Base-by-base conservation (phyloP, 2,329 filamentous ascomycete species). In the Coniochaeta sp. region DNA sequence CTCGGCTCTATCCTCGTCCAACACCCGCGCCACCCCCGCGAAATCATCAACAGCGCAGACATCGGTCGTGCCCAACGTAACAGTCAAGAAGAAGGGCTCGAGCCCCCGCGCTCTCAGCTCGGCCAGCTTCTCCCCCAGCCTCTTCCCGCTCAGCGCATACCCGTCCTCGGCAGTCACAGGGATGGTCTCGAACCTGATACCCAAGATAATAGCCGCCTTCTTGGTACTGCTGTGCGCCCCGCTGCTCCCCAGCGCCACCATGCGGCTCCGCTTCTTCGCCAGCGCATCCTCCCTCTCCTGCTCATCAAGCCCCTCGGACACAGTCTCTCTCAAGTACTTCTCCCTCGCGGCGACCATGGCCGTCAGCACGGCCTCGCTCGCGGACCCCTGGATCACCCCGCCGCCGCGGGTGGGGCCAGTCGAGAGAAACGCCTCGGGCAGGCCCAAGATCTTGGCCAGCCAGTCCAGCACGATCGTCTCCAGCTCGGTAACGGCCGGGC, bases 381-480 rank as follows among this genome's bases (percentile, higher is more conserved):
- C 93, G 36, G 88, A 92, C 24, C 93, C 92, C 72, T 97, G 93
- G 63, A 98, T 95, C n/a, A 97, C 92, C 34, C 93, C 93, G 22
- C 93, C 93, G 42, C 92, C 92, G 61, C 73, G 72, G 7, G 82
- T 85, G n/a, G 86, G 81, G 0, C 86, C 88, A 0, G 86, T 85
- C 55, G 89, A 93, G 22, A 89, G 77, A 70, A 88, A 98, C 65
- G 83, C 88, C 12, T 82, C 75, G 0, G 93, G 92, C 26, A 98
- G 78, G 1, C 77, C 85, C 14, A 97, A 74, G 9, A 91, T 81
- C 71, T 89, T 85, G 17, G 89, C 91, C 3, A 97, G 77, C 93
- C 93, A 98, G 74, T 98, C 93, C 72, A 97, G 82, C 50, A 96
- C 89, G 26, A 97, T 82, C 0, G 93, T 96, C 79, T 98, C 93